These are phyloP conservation scores for Clarireedia hainanense DNA, from an alignment of 2,329 filamentous ascomycete genomes.

Conservation along the genomic window DNA sequence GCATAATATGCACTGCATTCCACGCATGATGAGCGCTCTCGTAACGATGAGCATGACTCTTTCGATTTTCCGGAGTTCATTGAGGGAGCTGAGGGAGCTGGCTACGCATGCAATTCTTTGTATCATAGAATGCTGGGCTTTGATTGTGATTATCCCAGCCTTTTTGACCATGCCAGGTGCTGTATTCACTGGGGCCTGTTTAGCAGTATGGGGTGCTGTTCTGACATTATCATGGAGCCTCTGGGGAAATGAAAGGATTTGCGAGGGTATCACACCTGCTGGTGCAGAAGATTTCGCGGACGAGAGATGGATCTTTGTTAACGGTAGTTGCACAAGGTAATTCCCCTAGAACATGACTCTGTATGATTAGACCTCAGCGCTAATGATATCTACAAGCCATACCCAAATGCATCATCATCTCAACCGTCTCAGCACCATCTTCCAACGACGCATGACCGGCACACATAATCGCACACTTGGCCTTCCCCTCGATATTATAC, in stretches of 20 bases:
- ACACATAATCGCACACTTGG: slow-evolving; percentile 68
- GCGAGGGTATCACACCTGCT: slow-evolving; percentile 1
- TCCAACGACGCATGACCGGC: slow-evolving; percentile 60
- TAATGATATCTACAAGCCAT: slow-evolving; percentile 29
- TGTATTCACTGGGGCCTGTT: slow-evolving; percentile 3
- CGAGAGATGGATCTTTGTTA: slow-evolving; percentile 14
- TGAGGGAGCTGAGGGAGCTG: slow-evolving; percentile 8
- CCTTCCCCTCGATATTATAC: slow-evolving; percentile 64
- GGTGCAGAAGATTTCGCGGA: slow-evolving; percentile 7
- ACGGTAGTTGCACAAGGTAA: slow-evolving; percentile 16
- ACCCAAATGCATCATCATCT: slow-evolving; percentile 62
- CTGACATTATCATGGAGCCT: slow-evolving; percentile 7
- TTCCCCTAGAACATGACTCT: too few species aligned
- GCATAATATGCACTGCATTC: slow-evolving; percentile 8
- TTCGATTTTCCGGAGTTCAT: neutral
- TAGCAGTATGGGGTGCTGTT: neutral
- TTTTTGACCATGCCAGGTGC: slow-evolving; percentile 12
- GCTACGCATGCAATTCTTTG: slow-evolving; percentile 9
- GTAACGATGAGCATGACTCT: slow-evolving; percentile 1
- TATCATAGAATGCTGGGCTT: slow-evolving; percentile 9
- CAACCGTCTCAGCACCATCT: slow-evolving; percentile 60
- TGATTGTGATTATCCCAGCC: slow-evolving; percentile 8
- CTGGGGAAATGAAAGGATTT: slow-evolving; percentile 5
- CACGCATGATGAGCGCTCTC: slow-evolving; percentile 7
- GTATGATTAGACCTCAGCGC: neutral